Conservation (phyloP, 768 basidiomycete genomes). For the Phanerodontia chrysosporium region DNA sequence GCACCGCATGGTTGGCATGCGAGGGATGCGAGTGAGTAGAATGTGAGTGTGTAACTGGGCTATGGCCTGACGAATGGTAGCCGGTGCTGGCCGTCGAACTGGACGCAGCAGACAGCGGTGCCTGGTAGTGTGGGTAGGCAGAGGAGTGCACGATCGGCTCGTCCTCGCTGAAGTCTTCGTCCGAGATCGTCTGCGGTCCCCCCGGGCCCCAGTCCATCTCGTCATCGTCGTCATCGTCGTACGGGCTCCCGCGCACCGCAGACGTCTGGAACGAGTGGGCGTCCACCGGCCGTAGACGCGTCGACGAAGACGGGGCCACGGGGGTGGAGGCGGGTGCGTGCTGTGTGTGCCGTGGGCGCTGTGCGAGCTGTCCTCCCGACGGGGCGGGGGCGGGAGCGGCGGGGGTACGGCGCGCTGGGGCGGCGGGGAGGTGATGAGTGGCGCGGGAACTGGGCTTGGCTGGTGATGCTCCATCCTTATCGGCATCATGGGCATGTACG, state of each 20-base stretch:
- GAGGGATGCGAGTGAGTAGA: background rate
- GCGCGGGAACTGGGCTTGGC: background rate
- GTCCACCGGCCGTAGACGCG: conserved; percentile 24
- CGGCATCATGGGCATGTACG: conserved; percentile 19
- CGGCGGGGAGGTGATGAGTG: background rate
- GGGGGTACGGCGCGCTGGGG: background rate
- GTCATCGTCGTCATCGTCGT: conserved; percentile 37
- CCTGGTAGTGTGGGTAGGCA: background rate
- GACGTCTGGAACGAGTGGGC: conserved; percentile 25
- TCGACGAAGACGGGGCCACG: conserved; percentile 2
- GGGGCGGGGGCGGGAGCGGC: conserved; percentile 1
- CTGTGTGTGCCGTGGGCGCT: conserved; percentile 15
- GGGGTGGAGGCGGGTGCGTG: background rate
- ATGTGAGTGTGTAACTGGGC: background rate
- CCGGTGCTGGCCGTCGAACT: conserved; percentile 1
- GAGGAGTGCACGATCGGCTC: conserved; percentile 28
- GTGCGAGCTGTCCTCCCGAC: background rate
- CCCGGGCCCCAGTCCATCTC: conserved; percentile 31
- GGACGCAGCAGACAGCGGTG: background rate
- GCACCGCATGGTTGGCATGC: background rate
- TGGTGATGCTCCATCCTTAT: conserved; percentile 10
- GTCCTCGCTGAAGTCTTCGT: conserved; percentile 59
- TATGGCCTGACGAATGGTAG: background rate
- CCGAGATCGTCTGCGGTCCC: conserved; percentile 22
- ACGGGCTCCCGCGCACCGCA: conserved; percentile 23